Base-by-base conservation (phyloP, 1,284 basidiomycete genomes). In the Puccinia hordei region DNA sequence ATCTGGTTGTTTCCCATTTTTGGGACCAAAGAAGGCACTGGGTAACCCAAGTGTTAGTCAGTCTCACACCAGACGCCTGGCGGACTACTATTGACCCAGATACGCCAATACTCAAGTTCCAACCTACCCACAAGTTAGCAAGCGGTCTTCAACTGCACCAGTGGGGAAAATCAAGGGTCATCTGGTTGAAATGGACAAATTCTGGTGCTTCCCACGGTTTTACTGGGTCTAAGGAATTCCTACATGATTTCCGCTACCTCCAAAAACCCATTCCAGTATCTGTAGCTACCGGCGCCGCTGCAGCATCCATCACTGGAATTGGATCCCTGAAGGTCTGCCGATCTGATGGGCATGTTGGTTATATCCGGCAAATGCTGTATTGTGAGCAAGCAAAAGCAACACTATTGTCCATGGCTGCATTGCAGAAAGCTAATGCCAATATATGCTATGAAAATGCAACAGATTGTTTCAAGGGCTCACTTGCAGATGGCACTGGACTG, bases 131-230 rank as follows among this genome's bases (percentile, higher is more conserved):
- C n/a, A n/a, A n/a, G n/a, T n/a, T n/a, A n/a, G n/a, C n/a, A n/a
- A 33, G 27, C 27, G 10, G 10, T 4, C 2, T 61, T 10, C n/a
- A n/a, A 12, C 30, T 6, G 30, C 57, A 12, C 57, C 30, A 2
- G 57, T 10, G 1, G 57, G 30, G 30, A 30, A 61, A 13, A 2
- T 61, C 13, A 4, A 33, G 27, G 57, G 24, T 9, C 57, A 33
- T 12, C 30, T 30, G 3, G 57, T 33, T 33, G 57, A 61, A 15
- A 17, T 61, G 30, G 30, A 61, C 33, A 5, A 61, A 15, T 13
- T 66, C 65, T 6, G 65, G 65, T 9, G 65, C 65, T 27, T 44
- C 65, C 12, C 65, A 66, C 24, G 65, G 65, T n/a, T 46, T 66
- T n/a, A 66, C 65, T n/a, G 35, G 65, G n/a, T 44, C 19, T 13